Conservation (phyloP, 805 yeast species). For the Metschnikowia lachancei region DNA sequence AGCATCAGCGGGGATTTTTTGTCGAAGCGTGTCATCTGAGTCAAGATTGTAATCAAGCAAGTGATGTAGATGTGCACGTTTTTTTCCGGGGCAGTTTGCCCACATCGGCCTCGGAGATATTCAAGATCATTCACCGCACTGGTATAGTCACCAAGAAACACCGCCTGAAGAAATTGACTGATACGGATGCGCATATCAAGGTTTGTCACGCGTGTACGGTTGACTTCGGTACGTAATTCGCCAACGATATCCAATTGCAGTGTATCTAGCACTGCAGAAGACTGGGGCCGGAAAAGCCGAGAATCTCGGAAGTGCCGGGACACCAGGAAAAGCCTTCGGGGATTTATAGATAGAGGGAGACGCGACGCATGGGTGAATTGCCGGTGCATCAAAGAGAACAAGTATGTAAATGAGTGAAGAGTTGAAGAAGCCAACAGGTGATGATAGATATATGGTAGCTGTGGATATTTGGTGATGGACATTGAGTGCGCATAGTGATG, state of each 20-base stretch:
- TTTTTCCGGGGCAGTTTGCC: neutral
- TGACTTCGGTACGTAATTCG: constrained; percentile 1
- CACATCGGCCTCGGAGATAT: constrained; percentile 6
- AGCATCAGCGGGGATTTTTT: neutral
- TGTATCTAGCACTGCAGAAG: constrained; percentile 8
- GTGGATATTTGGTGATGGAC: no score
- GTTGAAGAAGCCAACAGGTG: no score
- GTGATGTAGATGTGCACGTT: constrained; percentile 13
- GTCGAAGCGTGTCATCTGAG: constrained; percentile 3
- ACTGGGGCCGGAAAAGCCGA: neutral
- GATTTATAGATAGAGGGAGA: no score
- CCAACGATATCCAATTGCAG: constrained; percentile 8
- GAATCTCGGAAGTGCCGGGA: neutral
- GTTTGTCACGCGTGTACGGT: constrained; percentile 4
- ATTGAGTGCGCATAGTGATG: no score
- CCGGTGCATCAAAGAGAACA: no score
- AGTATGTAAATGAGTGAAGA: no score
- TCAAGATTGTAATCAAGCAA: constrained; percentile 14
- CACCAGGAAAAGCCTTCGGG: neutral
- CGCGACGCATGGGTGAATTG: no score
- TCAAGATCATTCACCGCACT: constrained; percentile 7
- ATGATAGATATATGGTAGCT: no score
- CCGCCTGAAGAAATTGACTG: constrained; percentile 18
- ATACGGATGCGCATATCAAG: constrained; percentile 12
- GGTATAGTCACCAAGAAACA: constrained; percentile 12